Evolutionary conservation across 2,329 filamentous ascomycete genomes (phyloP).

Genomic region (Dactylellina leptospora): DNA sequence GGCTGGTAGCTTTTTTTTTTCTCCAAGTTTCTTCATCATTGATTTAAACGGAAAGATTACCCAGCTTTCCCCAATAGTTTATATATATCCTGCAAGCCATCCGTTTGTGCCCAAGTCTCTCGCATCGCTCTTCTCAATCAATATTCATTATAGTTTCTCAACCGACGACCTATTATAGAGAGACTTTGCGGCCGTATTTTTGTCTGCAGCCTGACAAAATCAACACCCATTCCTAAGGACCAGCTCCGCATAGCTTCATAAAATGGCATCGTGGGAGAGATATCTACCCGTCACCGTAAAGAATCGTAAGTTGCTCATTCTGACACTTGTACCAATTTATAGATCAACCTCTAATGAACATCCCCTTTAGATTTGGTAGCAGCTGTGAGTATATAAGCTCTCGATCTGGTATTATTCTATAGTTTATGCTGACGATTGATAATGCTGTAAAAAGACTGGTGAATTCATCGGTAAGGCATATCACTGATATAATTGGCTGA

Average conservation of each 20-base stretch:
- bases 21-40: no score
- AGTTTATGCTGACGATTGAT: background rate
- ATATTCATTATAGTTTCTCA: background rate
- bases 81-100: conserved; percentile 19
- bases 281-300: conserved; percentile 24
- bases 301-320: conserved; percentile 33
- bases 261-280: conserved; percentile 16
- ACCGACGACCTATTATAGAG: background rate
- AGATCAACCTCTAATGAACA: conserved; percentile 8
- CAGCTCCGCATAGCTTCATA: conserved; percentile 9
- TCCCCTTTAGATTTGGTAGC: conserved; percentile 37
- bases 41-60: no score
- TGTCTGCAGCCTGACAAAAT: no score
- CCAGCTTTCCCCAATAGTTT: background rate
- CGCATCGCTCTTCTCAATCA: no score
- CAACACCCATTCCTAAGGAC: no score
- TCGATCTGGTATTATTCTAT: background rate
- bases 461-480: conserved; percentile 47
- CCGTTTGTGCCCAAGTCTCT: no score
- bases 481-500: conserved; percentile 10
- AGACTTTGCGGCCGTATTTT: no score
- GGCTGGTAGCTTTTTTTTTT: no score
- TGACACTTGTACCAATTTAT: background rate
- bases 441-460: conserved; percentile 11
- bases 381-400: conserved; percentile 16